Evolutionary conservation across 2,329 filamentous ascomycete species (phyloP).

Genomic region (Celoporthe dispersa): DNA sequence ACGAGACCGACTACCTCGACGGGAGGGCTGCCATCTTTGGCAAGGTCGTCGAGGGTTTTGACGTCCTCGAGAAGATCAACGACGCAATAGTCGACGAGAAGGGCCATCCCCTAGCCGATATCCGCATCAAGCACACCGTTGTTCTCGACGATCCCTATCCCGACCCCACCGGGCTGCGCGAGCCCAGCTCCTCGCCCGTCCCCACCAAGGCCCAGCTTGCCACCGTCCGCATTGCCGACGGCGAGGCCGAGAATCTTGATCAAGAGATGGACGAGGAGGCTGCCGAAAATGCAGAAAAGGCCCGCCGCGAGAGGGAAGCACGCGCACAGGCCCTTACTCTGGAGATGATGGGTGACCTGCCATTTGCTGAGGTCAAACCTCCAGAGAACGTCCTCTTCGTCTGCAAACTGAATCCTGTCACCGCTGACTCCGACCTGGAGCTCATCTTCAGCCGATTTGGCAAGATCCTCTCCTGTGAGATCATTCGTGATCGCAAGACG

Average conservation of each 20-base stretch:
- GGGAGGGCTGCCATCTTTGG: conserved; percentile 95
- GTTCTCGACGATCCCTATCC: conserved; percentile 90
- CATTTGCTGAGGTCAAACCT: conserved; percentile 95
- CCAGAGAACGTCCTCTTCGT: conserved; percentile 98
- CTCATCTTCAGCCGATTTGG: conserved; percentile 97
- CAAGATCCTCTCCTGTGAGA: conserved; percentile 91
- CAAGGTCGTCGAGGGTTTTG: conserved; percentile 94
- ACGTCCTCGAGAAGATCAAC: conserved; percentile 92
- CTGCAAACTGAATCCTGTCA: conserved; percentile 97
- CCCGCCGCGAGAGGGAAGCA: conserved; percentile 85
- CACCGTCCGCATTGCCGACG: conserved; percentile 85
- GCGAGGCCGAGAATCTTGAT: conserved; percentile 77
- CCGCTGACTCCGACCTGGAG: conserved; percentile 90
- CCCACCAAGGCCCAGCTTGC: conserved; percentile 85
- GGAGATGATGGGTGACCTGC: conserved; percentile 96
- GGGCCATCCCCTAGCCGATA: conserved; percentile 88
- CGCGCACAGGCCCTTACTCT: conserved; percentile 91
- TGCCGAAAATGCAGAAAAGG: conserved; percentile 68
- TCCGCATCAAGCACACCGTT: conserved; percentile 90
- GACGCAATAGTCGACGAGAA: conserved; percentile 83
- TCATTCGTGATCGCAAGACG: conserved; percentile 91
- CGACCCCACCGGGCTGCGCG: conserved; percentile 76
- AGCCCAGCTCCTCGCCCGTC: conserved; percentile 78
- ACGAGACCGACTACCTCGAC: conserved; percentile 87
- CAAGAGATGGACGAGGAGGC: conserved; percentile 76